phyloP scores from a whole-genome alignment of 257 asterid genomes.

The Plantago elongata region DNA sequence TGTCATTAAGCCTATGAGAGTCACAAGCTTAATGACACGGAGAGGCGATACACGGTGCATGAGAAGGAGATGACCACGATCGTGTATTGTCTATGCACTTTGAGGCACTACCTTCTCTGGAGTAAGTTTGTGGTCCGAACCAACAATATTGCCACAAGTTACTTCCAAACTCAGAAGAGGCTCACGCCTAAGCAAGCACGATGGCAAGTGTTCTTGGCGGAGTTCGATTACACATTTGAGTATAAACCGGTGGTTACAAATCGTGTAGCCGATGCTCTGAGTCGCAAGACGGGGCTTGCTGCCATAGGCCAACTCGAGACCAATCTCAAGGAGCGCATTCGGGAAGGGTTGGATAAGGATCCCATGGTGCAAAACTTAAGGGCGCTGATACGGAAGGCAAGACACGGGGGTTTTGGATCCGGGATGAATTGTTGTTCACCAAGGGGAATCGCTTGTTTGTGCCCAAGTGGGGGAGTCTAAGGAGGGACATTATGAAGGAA shows the following conservation, averaged over 20 bases:
- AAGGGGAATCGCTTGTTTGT: background rate
- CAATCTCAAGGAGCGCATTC: too few species aligned
- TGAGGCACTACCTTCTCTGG: too few species aligned
- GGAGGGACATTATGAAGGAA: too few species aligned
- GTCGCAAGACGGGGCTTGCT: too few species aligned
- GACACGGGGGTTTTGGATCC: background rate
- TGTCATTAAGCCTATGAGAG: background rate
- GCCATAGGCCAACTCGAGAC: too few species aligned
- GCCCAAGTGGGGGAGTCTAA: too few species aligned
- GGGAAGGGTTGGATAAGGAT: background rate
- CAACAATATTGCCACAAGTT: too few species aligned
- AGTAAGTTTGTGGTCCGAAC: too few species aligned
- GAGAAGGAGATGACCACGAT: too few species aligned
- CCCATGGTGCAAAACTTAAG: background rate
- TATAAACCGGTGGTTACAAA: background rate
- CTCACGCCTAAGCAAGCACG: background rate
- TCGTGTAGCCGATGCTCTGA: background rate
- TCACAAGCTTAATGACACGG: background rate
- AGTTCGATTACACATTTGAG: conserved; percentile 1
- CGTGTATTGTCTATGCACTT: too few species aligned
- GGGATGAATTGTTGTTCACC: too few species aligned
- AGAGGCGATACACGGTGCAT: background rate
- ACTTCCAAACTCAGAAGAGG: too few species aligned
- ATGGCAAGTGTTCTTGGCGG: background rate
- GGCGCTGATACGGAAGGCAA: background rate